Percentiles rank a stretch among this genome's conserved stretches.
Evolutionary conservation across 768 basidiomycete species (phyloP).

Genomic region (Leucogyrophana mollusca): DNA sequence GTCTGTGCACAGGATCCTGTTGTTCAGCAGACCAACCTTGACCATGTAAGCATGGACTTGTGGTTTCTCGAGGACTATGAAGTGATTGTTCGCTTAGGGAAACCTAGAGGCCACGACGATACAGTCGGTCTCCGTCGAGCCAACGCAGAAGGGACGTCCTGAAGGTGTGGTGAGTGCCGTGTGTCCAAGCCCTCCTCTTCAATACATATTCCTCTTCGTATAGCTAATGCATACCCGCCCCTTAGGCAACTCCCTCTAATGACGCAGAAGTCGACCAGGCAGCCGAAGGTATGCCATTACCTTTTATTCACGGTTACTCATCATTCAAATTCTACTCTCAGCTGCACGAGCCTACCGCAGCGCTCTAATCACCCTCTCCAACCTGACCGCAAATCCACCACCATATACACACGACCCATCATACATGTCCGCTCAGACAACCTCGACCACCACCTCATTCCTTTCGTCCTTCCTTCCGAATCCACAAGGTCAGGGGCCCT

Average conservation of each 20-base stretch:
- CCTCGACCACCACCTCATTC: slow-evolving; percentile 46
- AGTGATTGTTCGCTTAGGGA: background rate
- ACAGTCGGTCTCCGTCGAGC: background rate
- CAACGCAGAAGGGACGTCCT: no score
- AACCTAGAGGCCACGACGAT: background rate
- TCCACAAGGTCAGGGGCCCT: slow-evolving; percentile 73
- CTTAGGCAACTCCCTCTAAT: no score
- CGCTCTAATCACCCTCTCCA: slow-evolving; percentile 64
- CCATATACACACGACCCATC: slow-evolving; percentile 55
- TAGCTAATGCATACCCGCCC: no score
- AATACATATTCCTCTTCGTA: no score
- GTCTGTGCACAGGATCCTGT: slow-evolving; percentile 41
- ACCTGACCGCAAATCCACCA: slow-evolving; percentile 60
- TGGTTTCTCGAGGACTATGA: background rate
- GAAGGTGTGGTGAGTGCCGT: no score
- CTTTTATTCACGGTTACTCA: background rate
- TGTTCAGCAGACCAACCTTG: background rate
- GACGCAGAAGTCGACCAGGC: slow-evolving; percentile 37
- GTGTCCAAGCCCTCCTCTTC: no score
- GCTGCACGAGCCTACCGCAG: slow-evolving; percentile 76
- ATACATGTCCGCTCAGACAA: slow-evolving; percentile 25
- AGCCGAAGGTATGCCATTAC: slow-evolving; percentile 46
- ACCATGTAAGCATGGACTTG: background rate
- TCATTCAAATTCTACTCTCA: slow-evolving; percentile 22
- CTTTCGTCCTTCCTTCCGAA: slow-evolving; percentile 68